phyloP scores from a whole-genome alignment of 2,329 filamentous ascomycete genomes.

The Fusarium acutatum region DNA sequence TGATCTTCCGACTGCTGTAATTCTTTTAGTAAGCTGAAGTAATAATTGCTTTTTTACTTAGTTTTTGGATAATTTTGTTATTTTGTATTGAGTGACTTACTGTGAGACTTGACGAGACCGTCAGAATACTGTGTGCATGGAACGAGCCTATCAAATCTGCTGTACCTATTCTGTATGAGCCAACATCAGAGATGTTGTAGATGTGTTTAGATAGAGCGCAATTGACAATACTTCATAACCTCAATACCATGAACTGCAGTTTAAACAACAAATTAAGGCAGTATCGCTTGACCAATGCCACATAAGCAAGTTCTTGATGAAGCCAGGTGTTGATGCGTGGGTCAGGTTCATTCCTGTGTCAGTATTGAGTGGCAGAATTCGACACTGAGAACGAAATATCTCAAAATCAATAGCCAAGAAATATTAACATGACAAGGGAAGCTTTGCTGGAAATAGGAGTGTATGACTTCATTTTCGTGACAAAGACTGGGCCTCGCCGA shows the following conservation, averaged over 20 bases:
- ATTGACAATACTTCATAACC: not conserved
- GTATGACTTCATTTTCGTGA: not conserved
- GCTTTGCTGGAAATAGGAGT: accelerated
- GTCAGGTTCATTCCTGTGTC: not conserved
- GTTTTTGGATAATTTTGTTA: too few relatives aligned
- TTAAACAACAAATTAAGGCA: too few relatives aligned
- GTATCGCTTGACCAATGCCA: not conserved
- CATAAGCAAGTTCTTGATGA: not conserved
- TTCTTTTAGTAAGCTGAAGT: not conserved
- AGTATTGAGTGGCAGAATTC: not conserved
- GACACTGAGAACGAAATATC: not conserved
- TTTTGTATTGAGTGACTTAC: accelerated
- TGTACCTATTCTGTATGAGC: not conserved
- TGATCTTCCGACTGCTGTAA: not conserved
- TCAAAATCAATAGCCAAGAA: not conserved
- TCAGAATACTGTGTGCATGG: accelerated
- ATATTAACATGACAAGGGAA: too few relatives aligned
- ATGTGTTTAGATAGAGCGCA: too few relatives aligned
- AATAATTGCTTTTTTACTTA: not conserved
- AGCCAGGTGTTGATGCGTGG: not conserved
- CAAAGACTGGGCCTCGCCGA: not conserved
- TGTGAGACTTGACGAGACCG: accelerated
- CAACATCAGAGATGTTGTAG: not conserved
- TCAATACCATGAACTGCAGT: not conserved
- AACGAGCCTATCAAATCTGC: not conserved